phyloP scores from a whole-genome alignment of 495 filamentous ascomycete species.

The Massariosphaeria phaeospora region DNA sequence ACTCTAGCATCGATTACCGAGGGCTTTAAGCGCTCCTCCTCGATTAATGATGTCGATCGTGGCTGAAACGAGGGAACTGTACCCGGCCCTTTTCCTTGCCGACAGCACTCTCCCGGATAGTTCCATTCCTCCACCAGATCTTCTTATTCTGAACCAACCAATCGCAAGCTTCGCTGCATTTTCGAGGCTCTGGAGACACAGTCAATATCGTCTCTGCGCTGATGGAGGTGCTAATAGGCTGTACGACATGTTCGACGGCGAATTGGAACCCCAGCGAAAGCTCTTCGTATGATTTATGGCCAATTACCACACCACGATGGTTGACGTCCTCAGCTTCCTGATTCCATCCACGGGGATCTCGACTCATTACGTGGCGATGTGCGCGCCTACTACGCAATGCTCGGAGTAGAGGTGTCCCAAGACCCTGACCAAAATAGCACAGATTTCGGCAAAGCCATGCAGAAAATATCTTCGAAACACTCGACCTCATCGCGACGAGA shows the following conservation, averaged over 20 bases:
- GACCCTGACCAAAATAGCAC: slow-evolving; percentile 79
- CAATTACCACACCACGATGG: too few relatives aligned
- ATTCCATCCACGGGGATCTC: slow-evolving; percentile 77
- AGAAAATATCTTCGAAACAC: slow-evolving; percentile 47
- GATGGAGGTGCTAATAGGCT: slow-evolving; percentile 89
- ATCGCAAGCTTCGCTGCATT: slow-evolving; percentile 34
- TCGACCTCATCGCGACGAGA: slow-evolving; percentile 25
- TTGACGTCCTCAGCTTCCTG: slow-evolving; percentile 48
- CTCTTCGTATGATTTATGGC: slow-evolving; percentile 48
- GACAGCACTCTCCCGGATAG: slow-evolving; percentile 1
- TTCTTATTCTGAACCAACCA: slow-evolving; percentile 43
- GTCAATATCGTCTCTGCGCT: slow-evolving; percentile 56
- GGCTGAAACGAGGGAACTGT: slow-evolving; percentile 12
- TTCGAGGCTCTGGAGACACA: slow-evolving; percentile 34
- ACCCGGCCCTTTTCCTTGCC: slow-evolving; percentile 20
- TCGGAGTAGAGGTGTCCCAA: slow-evolving; percentile 53
- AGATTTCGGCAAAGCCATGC: slow-evolving; percentile 72
- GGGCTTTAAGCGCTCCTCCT: too few relatives aligned
- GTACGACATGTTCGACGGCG: slow-evolving; percentile 49
- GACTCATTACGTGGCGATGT: slow-evolving; percentile 67
- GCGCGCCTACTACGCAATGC: slow-evolving; percentile 54
- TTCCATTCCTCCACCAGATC: slow-evolving; percentile 11
- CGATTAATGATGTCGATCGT: background rate
- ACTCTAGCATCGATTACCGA: too few relatives aligned
- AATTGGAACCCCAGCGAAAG: slow-evolving; percentile 39